Base-by-base conservation (phyloP, 306 rosid genomes). In the Lagenaria siceraria region DNA sequence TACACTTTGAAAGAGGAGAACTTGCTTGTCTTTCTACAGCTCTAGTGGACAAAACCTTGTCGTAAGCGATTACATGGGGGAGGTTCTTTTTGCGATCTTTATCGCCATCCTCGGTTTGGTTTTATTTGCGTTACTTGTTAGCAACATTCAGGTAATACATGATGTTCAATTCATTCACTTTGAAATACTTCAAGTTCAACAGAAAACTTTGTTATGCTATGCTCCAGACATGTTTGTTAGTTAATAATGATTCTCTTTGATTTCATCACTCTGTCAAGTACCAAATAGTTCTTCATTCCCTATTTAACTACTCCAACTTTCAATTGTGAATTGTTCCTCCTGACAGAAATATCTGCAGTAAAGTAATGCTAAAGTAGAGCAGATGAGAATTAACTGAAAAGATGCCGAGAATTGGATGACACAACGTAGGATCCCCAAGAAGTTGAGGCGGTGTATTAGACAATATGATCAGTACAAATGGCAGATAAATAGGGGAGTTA, bases 361-460 rank as follows among this genome's bases (percentile, higher is more conserved):
- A 54, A 86, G 92, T 25, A 86, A 96, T 12, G 87, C 85, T 29
- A 95, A 93, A 86, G 79, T 92, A 58, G 97, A 95, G 83, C 96
- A 95, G 82, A 92, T 92, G 99, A 84, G 96, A 83, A 53, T 88
- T 68, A 89, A 85, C 82, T 86, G 88, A 80, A 62, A 86, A 36
- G 99, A 92, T 64, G 89, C 90, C 8, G 97, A 95, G 78, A 90
- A 84, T 74, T 95, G 99, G 99, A 95, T 95, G 99, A 46, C 92
- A 49, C 97, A 90, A 77, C 89, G 97, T 4, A 87, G 89, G 97
- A 91, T 95, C 62, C 97, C 97, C 0, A 87, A 80, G 53, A 8
- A 40, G 14, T 74, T 95, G 75, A 95, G 80, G 84, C 78, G 87
- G 59, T 89, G 92, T 63, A 87, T 95, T 40, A 82, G 97, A 78